Percentiles rank a stretch among this genome's conserved stretches.
Evolutionary conservation across 257 asterid species (phyloP).

Genomic region (Fraxinus quadrangulata): DNA sequence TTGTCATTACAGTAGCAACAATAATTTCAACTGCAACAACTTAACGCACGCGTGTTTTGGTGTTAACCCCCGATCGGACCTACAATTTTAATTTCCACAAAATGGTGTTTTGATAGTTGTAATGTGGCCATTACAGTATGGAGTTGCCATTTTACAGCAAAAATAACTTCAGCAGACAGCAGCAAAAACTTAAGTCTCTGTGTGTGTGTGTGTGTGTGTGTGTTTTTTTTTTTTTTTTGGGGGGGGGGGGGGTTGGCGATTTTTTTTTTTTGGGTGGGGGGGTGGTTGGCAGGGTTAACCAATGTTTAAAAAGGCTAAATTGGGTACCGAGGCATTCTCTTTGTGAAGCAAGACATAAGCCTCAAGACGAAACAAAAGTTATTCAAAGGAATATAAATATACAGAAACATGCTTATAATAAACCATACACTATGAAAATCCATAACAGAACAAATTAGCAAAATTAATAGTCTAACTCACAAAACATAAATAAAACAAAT

Average conservation of each 20-base stretch:
- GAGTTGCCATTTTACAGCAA: neutral
- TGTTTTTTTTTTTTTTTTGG: too few species aligned
- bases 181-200: neutral
- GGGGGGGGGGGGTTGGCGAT: too few species aligned
- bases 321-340: neutral
- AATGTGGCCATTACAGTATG: neutral
- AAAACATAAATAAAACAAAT: too few species aligned
- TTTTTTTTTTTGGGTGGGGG: neutral
- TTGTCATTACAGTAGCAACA: neutral
- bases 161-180: slow-evolving; percentile 14
- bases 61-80: neutral
- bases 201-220: neutral
- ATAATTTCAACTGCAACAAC: slow-evolving; percentile 10
- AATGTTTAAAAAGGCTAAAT: too few species aligned
- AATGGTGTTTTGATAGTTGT: neutral
- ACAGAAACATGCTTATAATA: neutral
- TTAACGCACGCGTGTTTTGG: neutral
- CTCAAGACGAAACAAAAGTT: neutral
- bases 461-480: too few species aligned
- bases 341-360: neutral
- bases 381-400: neutral
- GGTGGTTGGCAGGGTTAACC: neutral
- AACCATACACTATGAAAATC: neutral
- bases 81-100: neutral
- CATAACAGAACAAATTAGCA: neutral